Percentiles rank a stretch among this genome's conserved stretches.
phyloP scores from a whole-genome alignment of 257 asterid genomes.

The Plectranthus barbatus region DNA sequence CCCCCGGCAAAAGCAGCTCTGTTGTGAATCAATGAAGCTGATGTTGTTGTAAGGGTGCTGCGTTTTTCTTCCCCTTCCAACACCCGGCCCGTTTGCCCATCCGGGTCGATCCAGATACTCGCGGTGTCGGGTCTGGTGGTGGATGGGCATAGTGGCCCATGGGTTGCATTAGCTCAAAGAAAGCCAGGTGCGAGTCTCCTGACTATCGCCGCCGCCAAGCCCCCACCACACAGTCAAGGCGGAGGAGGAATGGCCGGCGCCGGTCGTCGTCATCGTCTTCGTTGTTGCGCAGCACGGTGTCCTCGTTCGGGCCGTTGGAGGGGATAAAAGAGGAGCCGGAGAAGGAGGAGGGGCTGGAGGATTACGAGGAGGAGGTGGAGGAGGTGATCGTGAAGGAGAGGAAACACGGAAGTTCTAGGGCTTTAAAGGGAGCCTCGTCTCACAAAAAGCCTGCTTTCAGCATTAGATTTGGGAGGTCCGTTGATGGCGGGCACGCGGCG shows the following conservation, averaged over 20 bases:
- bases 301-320: constrained; percentile 53
- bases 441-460: constrained; percentile 44
- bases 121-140: constrained; percentile 28
- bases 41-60: constrained; percentile 33
- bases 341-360: constrained; percentile 43
- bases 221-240: constrained; percentile 6
- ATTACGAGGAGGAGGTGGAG: constrained; percentile 38
- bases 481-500: constrained; percentile 56
- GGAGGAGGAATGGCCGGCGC: constrained; percentile 17
- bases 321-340: constrained; percentile 81
- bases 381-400: constrained; percentile 7
- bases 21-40: constrained; percentile 20
- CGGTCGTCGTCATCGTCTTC: constrained; percentile 17
- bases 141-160: constrained; percentile 82
- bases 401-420: constrained; percentile 21
- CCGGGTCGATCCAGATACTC: constrained; percentile 29
- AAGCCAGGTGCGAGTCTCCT: constrained; percentile 36
- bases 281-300: constrained; percentile 13
- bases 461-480: constrained; percentile 62
- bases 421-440: constrained; percentile 29
- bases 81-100: constrained; percentile 29
- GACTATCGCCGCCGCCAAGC: constrained; percentile 12
- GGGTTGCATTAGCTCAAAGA: constrained; percentile 96
- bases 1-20: constrained; percentile 1
- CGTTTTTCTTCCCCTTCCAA: constrained; percentile 7